A percentile compares a stretch with the other conserved stretches of the same genome.
These are phyloP conservation scores for Starmerella asiatica DNA, from an alignment of 805 yeast genomes.

Conservation along the genomic window DNA sequence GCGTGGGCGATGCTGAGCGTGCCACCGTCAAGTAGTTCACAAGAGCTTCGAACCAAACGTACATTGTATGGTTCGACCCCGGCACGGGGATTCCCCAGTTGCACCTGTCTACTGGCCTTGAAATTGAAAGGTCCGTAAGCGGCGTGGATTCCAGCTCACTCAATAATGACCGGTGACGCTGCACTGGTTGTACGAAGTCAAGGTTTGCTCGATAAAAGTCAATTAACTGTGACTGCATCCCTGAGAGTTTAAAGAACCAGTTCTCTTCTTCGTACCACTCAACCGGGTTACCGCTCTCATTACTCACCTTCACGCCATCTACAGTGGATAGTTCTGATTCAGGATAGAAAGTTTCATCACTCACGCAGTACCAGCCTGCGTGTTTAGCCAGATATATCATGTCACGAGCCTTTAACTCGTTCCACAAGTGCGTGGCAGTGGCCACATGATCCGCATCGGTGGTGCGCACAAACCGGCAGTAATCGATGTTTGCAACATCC, in stretches of 20 bases:
- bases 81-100: constrained; percentile 91
- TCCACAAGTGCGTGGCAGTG: constrained; percentile 64
- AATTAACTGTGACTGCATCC: constrained; percentile 44
- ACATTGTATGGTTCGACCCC: constrained; percentile 54
- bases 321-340: constrained; percentile 47
- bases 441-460: constrained; percentile 67
- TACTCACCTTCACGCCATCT: constrained; percentile 26
- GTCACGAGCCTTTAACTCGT: constrained; percentile 41
- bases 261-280: constrained; percentile 64
- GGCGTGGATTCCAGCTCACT: constrained; percentile 37
- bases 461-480: constrained; percentile 75
- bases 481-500: constrained; percentile 38
- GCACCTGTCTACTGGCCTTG: constrained; percentile 66
- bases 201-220: constrained; percentile 37
- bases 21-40: constrained; percentile 58
- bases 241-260: constrained; percentile 66
- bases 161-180: constrained; percentile 42
- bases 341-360: constrained; percentile 90
- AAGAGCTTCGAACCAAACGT: constrained; percentile 96
- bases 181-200: constrained; percentile 50
- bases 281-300: constrained; percentile 68
- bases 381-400: constrained; percentile 72
- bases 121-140: constrained; percentile 65
- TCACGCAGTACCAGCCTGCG: constrained; percentile 86
- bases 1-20: constrained; percentile 4